These are phyloP conservation scores for Xylariomycetidae sp. DNA, from an alignment of 2,329 filamentous ascomycete genomes.

Conservation along the genomic window DNA sequence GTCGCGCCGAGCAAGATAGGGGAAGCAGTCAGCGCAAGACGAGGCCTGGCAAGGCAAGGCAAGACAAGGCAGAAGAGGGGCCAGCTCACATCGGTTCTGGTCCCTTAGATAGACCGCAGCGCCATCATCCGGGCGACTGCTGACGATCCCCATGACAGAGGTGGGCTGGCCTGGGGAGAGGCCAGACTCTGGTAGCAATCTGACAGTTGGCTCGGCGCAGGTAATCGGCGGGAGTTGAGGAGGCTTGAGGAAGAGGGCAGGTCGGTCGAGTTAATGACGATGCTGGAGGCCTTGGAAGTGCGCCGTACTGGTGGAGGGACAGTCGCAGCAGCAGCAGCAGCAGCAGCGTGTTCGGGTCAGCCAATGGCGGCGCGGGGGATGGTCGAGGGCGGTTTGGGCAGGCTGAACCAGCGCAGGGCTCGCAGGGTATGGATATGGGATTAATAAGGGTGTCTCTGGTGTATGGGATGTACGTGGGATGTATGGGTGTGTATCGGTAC, in stretches of 20 bases:
- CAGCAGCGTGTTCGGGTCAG: no score
- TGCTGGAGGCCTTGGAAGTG: conserved; percentile 16
- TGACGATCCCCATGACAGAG: conserved; percentile 77
- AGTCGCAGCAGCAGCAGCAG: no score
- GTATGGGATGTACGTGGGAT: no score
- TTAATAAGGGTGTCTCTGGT: no score
- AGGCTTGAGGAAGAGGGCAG: no score
- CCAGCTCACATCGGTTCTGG: conserved; percentile 73
- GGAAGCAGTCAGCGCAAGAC: conserved; percentile 11
- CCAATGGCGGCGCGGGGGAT: no score
- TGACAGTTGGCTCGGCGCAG: conserved; percentile 9
- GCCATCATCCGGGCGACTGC: conserved; percentile 81
- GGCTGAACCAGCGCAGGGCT: no score
- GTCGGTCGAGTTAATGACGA: conserved; percentile 10
- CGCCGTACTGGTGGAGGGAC: no score
- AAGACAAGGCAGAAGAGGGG: conserved; percentile 9
- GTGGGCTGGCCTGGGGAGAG: conserved; percentile 21
- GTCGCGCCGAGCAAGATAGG: conserved; percentile 4
- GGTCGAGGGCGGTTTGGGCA: no score
- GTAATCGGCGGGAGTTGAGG: conserved; percentile 2
- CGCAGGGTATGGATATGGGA: no score
- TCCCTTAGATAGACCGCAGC: conserved; percentile 78
- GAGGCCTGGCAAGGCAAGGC: conserved; percentile 3
- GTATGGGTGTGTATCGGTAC: no score
- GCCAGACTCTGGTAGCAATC: no score